Evolutionary conservation across 768 basidiomycete species (phyloP).

Genomic region (Mrakia gelida): DNA sequence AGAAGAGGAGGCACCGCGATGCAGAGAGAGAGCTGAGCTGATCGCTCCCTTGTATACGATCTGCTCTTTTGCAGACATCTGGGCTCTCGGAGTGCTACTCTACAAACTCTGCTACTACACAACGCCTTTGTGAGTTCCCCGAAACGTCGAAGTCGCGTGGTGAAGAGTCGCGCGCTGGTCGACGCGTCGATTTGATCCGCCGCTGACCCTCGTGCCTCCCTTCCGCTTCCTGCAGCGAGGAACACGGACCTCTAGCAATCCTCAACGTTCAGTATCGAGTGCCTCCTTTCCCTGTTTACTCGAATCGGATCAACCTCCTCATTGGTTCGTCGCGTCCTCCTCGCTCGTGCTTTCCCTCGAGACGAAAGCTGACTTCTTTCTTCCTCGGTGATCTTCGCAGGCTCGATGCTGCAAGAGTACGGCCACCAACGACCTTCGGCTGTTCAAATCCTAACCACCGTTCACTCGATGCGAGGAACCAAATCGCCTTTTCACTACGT

Average conservation of each 20-base stretch:
- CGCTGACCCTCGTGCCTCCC: background rate
- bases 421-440: constrained; percentile 78
- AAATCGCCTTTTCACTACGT: constrained; percentile 72
- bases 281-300: constrained; percentile 83
- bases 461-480: constrained; percentile 82
- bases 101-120: constrained; percentile 99
- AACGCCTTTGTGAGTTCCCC: constrained; percentile 67
- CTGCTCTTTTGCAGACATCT: constrained; percentile 59
- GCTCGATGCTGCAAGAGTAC: constrained; percentile 87
- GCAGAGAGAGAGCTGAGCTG: background rate
- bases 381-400: constrained; percentile 47
- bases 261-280: constrained; percentile 93
- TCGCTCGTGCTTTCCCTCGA: background rate
- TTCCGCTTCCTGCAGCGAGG: constrained; percentile 53
- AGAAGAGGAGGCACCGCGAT: background rate
- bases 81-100: constrained; percentile 92
- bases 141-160: background rate
- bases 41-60: background rate
- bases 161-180: background rate
- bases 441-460: constrained; percentile 75
- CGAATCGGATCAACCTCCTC: constrained; percentile 69
- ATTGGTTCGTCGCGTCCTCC: constrained; percentile 57
- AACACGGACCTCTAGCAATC: constrained; percentile 92
- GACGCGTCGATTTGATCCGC: background rate
- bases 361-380: constrained; percentile 4